Evolutionary conservation across 352 stramenopile genomes (phyloP), one percentile per base, ranked within the genome.

Genomic region (Globisporangium acanthophoron): DNA sequence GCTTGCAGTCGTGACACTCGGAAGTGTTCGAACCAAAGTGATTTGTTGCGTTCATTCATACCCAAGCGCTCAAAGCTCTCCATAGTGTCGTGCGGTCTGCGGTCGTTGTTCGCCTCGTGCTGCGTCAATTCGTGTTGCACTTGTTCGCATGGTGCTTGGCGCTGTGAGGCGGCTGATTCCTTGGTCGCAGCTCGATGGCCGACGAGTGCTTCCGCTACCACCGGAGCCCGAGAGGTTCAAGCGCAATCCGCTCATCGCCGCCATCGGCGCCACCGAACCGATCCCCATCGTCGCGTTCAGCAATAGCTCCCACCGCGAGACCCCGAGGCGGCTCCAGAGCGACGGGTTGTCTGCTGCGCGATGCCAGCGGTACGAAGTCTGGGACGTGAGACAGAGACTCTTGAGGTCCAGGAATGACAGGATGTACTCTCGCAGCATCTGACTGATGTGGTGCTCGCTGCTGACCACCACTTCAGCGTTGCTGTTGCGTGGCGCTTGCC

Each of bases 351-450:
- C 83, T 5, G 78, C 67, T 37, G 83, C 80, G 53, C 80, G 80
- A 63, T 90, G 73, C 83, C 83, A 92, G n/a, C 78, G 73, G 31
- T 84, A 90, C 41, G 73, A 80, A 4, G 80, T 67, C 62, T 88
- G 80, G 2, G 78, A 87, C 27, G 71, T 67, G 16, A 64, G 64
- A 8, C 80, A 78, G 21, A 90, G 62, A 49, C 78, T 89, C 58
- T 64, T 82, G 24, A 88, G 59, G 43, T 88, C 76, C n/a, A 89
- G 62, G 49, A 84, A 90, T n/a, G 75, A 76, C 39, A 92, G 46
- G 6, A 88, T 66, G 24, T 56, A 44, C 46, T 89, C 76, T 9
- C 83, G 78, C n/a, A 78, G 73, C 20, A 58, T 64, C 57, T 87
- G 79, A 0, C 73, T 57, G 33, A 90, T 51, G 21, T 57, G 56